Evolutionary conservation across 225 moss, liverwort and hornwort genomes (phyloP), one percentile per base, ranked within the genome.

Genomic region (Pseudoscleropodium purum): DNA sequence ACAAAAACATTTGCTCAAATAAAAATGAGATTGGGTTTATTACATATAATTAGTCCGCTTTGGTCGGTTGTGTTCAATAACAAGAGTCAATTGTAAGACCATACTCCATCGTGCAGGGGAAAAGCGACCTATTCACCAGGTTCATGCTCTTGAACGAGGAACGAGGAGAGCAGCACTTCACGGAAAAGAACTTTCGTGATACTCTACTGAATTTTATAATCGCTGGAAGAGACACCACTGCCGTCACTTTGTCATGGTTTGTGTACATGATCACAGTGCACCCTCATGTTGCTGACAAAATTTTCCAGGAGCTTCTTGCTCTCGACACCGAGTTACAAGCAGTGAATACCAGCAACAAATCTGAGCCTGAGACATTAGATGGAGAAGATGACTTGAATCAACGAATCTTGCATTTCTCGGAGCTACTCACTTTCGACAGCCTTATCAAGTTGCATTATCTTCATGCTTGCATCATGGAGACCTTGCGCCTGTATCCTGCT

Each of bases 401-500:
- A 45, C 23, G 57, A 72, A 34, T 96, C 25, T 33, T 41, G 37
- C 77, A 13, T 7, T 97, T 96, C 85, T 87, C 94, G 2, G 82
- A 85, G 61, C 66, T 86, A 5, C 93, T 96, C 89, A 91, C 69
- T 15, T 92, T 84, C 12, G 93, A 96, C 56, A 81, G 89, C 34
- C 85, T 96, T 25, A 36, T 86, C 7, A 91, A 93, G 89, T 69
- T 96, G 13, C 88, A 91, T 2, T 96, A 92, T 84, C 82, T 96
- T 80, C 91, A 93, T 51, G 94, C 96, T 0, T 90, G 93, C 80
- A 91, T 96, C 78, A 11, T 93, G 47, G 96, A 96, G 86, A 94
- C 95, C 33, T 83, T 96, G 65, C 95, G 96, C 47, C 93, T 96
- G n/a, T 90, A 93, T 80, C 96, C 95, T 85, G 93, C 96, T 47